These are phyloP conservation scores for Triticum urartu DNA, from an alignment of 176 grass and related monocot genomes.

Conservation along the genomic window DNA sequence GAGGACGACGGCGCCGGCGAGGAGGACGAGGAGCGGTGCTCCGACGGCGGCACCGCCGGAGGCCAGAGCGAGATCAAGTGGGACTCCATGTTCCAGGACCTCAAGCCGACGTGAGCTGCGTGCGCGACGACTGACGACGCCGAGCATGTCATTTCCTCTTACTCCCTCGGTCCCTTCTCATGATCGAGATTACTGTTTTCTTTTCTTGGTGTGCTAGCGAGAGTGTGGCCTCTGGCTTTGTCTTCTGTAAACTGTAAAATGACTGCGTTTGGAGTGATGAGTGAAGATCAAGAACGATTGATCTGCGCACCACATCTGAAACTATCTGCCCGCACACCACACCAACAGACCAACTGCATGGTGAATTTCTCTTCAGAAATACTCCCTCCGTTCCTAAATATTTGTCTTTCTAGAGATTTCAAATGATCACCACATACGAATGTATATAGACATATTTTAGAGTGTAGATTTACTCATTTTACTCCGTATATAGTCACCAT, in stretches of 20 bases:
- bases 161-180: background rate
- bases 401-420: too few relatives aligned
- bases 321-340: too few relatives aligned
- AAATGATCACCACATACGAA: too few relatives aligned
- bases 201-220: background rate
- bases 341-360: too few relatives aligned
- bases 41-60: background rate
- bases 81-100: constrained; percentile 65
- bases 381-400: too few relatives aligned
- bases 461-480: too few relatives aligned
- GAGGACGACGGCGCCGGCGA: background rate
- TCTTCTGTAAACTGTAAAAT: too few relatives aligned
- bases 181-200: background rate
- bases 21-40: background rate
- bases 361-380: background rate
- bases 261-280: background rate
- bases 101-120: constrained; percentile 51
- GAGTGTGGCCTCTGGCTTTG: too few relatives aligned
- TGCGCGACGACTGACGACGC: background rate
- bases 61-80: constrained; percentile 42
- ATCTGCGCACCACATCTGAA: background rate
- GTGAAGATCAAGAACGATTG: background rate
- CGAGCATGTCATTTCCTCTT: background rate
- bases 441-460: too few relatives aligned
- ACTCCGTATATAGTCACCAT: too few relatives aligned